Base-by-base conservation (phyloP, 2,329 filamentous ascomycete genomes). In the Exophiala lecanii-corni region DNA sequence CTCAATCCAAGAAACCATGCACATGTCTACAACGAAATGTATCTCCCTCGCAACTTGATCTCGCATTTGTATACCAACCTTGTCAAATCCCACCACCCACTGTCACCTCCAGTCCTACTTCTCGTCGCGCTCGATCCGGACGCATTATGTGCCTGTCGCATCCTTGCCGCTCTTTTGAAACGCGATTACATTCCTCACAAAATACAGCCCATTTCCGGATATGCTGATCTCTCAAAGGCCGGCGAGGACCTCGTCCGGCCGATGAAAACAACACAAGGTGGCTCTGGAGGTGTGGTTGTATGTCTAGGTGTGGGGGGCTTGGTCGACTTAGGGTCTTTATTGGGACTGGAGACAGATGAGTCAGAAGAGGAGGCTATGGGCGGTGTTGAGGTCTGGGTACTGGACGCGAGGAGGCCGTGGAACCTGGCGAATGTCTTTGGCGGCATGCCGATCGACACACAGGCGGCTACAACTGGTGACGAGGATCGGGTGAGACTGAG, bases 171-270 rank as follows among this genome's bases (percentile, higher is more conserved):
- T 38, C 76, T 98, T n/a, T 75, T 98, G 48, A 96, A 94, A 68
- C 85, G 91, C 73, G 92, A 98, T 72, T 97, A 94, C 62, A 94
- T 98, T 56, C 86, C 85, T 10, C 91, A 97, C 71, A 97, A 96
- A 68, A 95, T 97, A 59, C 87, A 96, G 59, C 92, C 92, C 1
- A 84, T 98, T 41, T 81, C 87, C 15, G 92, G 92, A 42, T 97
- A 96, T 79, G 82, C 80, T 53, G 92, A 97, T 63, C 78, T 98
- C 35, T 77, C 86, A 59, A 82, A 80, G 55, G 84, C 84, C 16
- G 89, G 89, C 34, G 77, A 79, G 59, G 81, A 89, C 54, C 74
- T 94, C 33, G 84, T 96, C 30, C 75, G 74, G 41, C 89, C 89
- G 9, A 89, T 96, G 86, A 89, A 88, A 73, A 82, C 85, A 59